phyloP scores from a whole-genome alignment of 371 early-diverging fungal genomes.

The Actinomucor elegans region DNA sequence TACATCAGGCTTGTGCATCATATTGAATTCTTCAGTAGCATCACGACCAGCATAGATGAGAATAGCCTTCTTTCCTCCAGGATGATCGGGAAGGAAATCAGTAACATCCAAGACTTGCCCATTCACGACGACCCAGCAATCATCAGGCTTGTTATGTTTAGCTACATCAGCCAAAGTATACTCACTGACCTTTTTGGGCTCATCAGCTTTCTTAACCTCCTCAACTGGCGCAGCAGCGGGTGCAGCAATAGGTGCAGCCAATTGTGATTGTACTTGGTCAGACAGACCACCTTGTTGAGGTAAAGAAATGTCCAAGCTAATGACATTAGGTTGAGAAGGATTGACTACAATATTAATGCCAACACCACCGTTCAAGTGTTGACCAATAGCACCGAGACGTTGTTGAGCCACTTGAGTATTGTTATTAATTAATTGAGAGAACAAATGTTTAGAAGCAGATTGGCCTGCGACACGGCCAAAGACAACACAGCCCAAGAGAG shows the following conservation, averaged over 20 bases:
- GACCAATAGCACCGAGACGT: constrained; percentile 73
- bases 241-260: constrained; percentile 22
- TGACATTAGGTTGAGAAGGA: constrained; percentile 47
- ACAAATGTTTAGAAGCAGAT: constrained; percentile 66
- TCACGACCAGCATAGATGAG: constrained; percentile 83
- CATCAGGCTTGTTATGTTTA: constrained; percentile 85
- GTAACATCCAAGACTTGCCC: constrained; percentile 86
- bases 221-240: constrained; percentile 29
- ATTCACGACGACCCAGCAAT: constrained; percentile 93
- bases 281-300: constrained; percentile 33
- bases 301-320: constrained; percentile 69
- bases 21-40: constrained; percentile 90
- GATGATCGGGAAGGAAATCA: constrained; percentile 72
- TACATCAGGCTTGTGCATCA: constrained; percentile 88
- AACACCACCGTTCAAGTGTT: constrained; percentile 64
- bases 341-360: constrained; percentile 60
- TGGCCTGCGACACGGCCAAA: constrained; percentile 95
- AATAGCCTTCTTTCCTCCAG: constrained; percentile 84
- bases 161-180: constrained; percentile 75
- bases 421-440: constrained; percentile 55
- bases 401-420: constrained; percentile 49
- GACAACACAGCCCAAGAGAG: constrained; percentile 89
- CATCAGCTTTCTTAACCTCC: constrained; percentile 30
- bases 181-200: constrained; percentile 42
- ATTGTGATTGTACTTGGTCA: too few species aligned